Percentiles rank a stretch among this genome's conserved stretches.
Conservation (phyloP, 2,329 filamentous ascomycete genomes). For the Rutstroemia sp. region DNA sequence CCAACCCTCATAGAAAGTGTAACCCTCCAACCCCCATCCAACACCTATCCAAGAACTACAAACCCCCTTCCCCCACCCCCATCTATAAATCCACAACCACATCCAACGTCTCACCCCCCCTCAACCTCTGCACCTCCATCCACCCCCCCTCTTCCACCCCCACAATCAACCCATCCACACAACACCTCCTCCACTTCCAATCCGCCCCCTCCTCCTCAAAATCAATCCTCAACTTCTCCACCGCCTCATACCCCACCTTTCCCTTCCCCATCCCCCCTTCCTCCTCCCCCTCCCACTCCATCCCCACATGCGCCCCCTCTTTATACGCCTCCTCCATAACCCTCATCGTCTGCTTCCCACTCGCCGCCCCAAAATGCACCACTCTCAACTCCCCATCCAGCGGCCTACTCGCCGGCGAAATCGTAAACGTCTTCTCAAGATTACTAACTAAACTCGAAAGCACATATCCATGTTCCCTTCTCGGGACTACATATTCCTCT, state of each 20-base stretch:
- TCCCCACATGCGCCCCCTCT: slow-evolving; percentile 46
- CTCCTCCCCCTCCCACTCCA: slow-evolving; percentile 23
- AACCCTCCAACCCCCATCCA: no score
- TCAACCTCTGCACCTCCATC: slow-evolving; percentile 55
- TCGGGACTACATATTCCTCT: slow-evolving; percentile 28
- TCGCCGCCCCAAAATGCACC: slow-evolving; percentile 65
- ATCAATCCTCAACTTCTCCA: slow-evolving; percentile 60
- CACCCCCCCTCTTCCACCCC: slow-evolving; percentile 62
- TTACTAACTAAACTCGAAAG: slow-evolving; percentile 72
- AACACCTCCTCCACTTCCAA: slow-evolving; percentile 71
- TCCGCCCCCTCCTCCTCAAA: slow-evolving; percentile 63
- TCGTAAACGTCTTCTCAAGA: slow-evolving; percentile 73
- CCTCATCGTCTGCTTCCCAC: slow-evolving; percentile 61
- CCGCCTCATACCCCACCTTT: slow-evolving; percentile 64
- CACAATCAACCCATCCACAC: slow-evolving; percentile 87
- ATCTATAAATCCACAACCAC: slow-evolving; percentile 20
- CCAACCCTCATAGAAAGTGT: no score
- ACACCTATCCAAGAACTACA: no score
- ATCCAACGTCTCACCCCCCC: slow-evolving; percentile 24
- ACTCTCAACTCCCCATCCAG: slow-evolving; percentile 65
- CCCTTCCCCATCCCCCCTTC: slow-evolving; percentile 1
- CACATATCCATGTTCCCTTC: slow-evolving; percentile 63
- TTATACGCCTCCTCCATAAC: slow-evolving; percentile 64
- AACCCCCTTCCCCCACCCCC: background rate
- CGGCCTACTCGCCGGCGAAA: slow-evolving; percentile 66